phyloP scores from a whole-genome alignment of 2,329 filamentous ascomycete species.

The Colletotrichum caudatum region DNA sequence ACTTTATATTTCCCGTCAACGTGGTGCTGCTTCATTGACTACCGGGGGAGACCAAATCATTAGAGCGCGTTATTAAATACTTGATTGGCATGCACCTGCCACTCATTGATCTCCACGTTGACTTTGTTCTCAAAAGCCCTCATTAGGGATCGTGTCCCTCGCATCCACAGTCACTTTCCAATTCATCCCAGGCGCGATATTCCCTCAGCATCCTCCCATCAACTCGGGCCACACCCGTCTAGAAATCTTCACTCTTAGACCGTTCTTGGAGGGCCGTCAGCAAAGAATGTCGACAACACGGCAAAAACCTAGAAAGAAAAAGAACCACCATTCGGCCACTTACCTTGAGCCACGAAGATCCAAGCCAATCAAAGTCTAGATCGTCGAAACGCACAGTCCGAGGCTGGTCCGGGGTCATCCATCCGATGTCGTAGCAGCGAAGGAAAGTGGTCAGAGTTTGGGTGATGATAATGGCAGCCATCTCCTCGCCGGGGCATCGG shows the following conservation, averaged over 20 bases:
- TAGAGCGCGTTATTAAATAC: not conserved
- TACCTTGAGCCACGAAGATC: conserved; percentile 40
- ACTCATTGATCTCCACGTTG: too few species aligned
- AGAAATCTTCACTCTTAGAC: conserved; percentile 23
- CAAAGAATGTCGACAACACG: not conserved
- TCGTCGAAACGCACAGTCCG: conserved; percentile 24
- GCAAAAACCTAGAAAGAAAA: too few species aligned
- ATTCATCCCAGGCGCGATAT: not conserved
- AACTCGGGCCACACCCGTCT: conserved; percentile 33
- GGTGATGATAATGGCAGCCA: conserved; percentile 36
- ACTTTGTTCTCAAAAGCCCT: too few species aligned
- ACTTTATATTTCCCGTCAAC: too few species aligned
- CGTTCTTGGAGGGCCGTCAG: conserved; percentile 17
- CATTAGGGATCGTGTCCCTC: not conserved
- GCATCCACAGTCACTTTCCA: not conserved
- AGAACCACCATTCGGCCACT: not conserved
- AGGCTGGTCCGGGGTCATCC: conserved; percentile 27
- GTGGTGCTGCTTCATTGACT: not conserved
- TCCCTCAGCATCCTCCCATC: conserved; percentile 29
- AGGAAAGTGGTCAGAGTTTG: conserved; percentile 38
- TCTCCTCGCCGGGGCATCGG: conserved; percentile 35
- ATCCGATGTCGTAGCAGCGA: conserved; percentile 41
- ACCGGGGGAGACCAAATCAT: not conserved
- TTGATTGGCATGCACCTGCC: not conserved
- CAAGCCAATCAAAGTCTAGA: conserved; percentile 42